A percentile compares a stretch with the other conserved stretches of the same genome.
Evolutionary conservation across 371 early-diverging fungal species (phyloP).

Genomic region (Syncephalastrum racemosum): DNA sequence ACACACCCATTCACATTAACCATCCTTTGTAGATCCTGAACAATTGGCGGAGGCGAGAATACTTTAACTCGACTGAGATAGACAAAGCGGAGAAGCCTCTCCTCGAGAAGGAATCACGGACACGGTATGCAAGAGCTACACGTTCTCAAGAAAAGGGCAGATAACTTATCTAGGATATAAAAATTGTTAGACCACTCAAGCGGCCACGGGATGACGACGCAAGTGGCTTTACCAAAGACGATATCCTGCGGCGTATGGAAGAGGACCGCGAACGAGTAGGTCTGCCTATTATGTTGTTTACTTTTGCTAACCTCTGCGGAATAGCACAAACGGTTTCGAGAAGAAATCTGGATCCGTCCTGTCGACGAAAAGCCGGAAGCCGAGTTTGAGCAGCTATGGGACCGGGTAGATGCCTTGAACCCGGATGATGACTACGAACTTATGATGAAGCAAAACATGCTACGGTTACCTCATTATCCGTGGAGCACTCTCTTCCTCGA

Average conservation of each 20-base stretch:
- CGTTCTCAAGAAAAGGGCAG: background rate
- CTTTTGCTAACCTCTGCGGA: background rate
- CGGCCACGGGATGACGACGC: slow-evolving; percentile 5
- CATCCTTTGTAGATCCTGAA: slow-evolving; percentile 34
- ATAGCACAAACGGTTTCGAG: slow-evolving; percentile 70
- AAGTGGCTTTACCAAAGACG: slow-evolving; percentile 56
- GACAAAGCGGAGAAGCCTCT: slow-evolving; percentile 55
- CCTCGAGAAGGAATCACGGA: slow-evolving; percentile 43
- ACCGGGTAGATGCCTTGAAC: slow-evolving; percentile 58
- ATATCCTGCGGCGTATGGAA: slow-evolving; percentile 75
- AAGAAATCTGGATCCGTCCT: slow-evolving; percentile 76
- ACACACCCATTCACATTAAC: background rate
- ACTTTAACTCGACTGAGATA: slow-evolving; percentile 40
- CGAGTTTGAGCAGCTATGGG: slow-evolving; percentile 68
- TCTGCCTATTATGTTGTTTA: background rate
- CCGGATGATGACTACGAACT: slow-evolving; percentile 61
- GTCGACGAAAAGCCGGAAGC: slow-evolving; percentile 55
- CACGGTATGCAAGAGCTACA: slow-evolving; percentile 9
- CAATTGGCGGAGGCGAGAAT: slow-evolving; percentile 43
- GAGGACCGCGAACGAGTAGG: slow-evolving; percentile 75
- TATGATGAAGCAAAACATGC: slow-evolving; percentile 59
- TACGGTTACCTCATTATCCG: slow-evolving; percentile 52
- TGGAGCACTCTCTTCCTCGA: slow-evolving; percentile 26
- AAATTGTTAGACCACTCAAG: background rate
- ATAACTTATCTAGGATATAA: background rate